Percentiles rank a stretch among this genome's conserved stretches.
Evolutionary conservation across 352 stramenopile species (phyloP).

Genomic region (Phytopythium boreale): DNA sequence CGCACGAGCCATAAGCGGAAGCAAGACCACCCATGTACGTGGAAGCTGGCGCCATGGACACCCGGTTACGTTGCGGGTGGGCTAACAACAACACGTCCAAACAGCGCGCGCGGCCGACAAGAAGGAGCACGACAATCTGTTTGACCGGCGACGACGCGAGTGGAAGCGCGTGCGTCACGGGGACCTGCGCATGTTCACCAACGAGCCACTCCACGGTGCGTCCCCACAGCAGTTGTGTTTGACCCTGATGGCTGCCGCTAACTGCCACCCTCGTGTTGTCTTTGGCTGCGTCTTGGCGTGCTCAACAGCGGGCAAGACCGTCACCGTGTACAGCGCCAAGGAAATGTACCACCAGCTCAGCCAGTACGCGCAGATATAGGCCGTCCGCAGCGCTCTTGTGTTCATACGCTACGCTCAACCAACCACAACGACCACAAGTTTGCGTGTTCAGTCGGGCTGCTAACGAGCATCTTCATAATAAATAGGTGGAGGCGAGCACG

Average conservation of each 20-base stretch:
- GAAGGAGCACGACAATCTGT: conserved; percentile 73
- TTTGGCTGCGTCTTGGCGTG: background rate
- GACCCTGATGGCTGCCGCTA: background rate
- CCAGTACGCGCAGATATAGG: conserved; percentile 67
- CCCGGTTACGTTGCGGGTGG: background rate
- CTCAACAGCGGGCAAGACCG: conserved; percentile 46
- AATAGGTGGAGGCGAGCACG: background rate
- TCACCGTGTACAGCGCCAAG: conserved; percentile 69
- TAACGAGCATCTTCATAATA: background rate
- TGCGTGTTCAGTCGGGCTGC: background rate
- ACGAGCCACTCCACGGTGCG: conserved; percentile 62
- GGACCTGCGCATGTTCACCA: conserved; percentile 71
- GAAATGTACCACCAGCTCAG: conserved; percentile 78
- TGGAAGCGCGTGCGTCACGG: conserved; percentile 73
- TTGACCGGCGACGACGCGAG: conserved; percentile 61
- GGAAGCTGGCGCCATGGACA: background rate
- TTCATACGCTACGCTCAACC: background rate
- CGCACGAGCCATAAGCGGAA: conserved; percentile 70
- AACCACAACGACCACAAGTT: too few species aligned
- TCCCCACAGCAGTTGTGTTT: background rate
- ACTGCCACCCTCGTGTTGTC: background rate
- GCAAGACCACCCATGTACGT: conserved; percentile 58
- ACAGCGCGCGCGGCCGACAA: conserved; percentile 69
- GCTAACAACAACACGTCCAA: background rate
- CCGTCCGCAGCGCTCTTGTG: background rate